Evolutionary conservation across 305 asterid species (phyloP), one percentile per base, ranked within the genome.

Genomic region (Solanum hybrid): DNA sequence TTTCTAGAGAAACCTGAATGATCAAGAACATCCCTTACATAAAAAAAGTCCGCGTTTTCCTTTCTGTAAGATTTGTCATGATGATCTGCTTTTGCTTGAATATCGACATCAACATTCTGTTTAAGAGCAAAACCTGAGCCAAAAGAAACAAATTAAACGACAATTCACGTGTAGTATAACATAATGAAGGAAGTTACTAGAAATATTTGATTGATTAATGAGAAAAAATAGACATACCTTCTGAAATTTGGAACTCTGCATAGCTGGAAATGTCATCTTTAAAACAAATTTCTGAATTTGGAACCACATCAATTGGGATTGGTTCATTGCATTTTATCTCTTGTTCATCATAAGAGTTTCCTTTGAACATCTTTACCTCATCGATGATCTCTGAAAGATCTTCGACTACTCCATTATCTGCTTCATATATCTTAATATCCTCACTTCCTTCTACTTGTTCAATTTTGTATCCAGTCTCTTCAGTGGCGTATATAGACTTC

Each of bases 1-100:
- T 94, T 92, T 9, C 13, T 26, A 12, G 92, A 89, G 39, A 97
- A 93, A 73, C 95, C 96, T 31, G 99, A 97, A 81, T 75, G 92
- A 36, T 93, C 94, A 57, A 97, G 97, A 92, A 97, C 79, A 51
- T 89, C 90, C 92, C 91, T 94, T 61, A 95, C 94, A 75, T 95
- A 97, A 83, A 86, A 89, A n/a, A 94, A 82, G 89, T 97, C 97
- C 1, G 93, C 76, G 61, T 61, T 92, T 22, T 90, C 90, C 51
- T 92, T 82, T 38, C 31, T 33, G 34, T 89, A 87, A 24, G 45
- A 61, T 87, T 10, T 86, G 22, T 6, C 34, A 32, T 32, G 77
- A 73, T 88, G 89, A 89, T 88, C 91, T 34, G 90, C 68, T 29
- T 10, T 88, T 70, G 75, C 93, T 13, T 72, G 79, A 3, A 2